A percentile compares a stretch with the other conserved stretches of the same genome.
Conservation (phyloP, 768 basidiomycete species). For the Termitomyces sp. region DNA sequence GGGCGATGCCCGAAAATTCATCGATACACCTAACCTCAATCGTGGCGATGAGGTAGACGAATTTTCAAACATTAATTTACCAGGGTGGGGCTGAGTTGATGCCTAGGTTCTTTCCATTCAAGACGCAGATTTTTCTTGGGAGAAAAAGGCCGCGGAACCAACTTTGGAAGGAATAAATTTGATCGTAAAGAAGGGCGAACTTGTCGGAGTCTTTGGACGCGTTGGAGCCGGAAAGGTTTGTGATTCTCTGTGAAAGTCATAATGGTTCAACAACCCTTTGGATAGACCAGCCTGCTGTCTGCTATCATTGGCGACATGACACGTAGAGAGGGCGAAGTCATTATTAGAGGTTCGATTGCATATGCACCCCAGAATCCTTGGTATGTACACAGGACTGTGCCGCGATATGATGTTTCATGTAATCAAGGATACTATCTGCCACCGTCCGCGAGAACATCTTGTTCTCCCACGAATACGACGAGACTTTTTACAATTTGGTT, state of each 20-base stretch:
- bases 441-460: slow-evolving; percentile 88
- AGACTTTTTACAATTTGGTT: slow-evolving; percentile 76
- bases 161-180: slow-evolving; percentile 78
- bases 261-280: neutral
- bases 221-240: slow-evolving; percentile 87
- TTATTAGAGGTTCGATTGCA: slow-evolving; percentile 63
- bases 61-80: neutral
- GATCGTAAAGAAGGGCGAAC: slow-evolving; percentile 73
- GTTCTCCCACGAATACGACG: slow-evolving; percentile 87
- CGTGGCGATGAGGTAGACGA: slow-evolving; percentile 54
- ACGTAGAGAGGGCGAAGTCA: slow-evolving; percentile 66
- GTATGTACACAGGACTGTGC: slow-evolving; percentile 28
- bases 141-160: slow-evolving; percentile 45
- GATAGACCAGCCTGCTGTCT: slow-evolving; percentile 65
- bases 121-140: slow-evolving; percentile 83
- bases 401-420: neutral
- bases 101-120: slow-evolving; percentile 58
- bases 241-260: neutral
- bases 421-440: slow-evolving; percentile 71
- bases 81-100: neutral
- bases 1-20: slow-evolving; percentile 59
- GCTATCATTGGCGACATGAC: slow-evolving; percentile 89
- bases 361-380: slow-evolving; percentile 90
- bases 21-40: slow-evolving; percentile 35
- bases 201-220: slow-evolving; percentile 81